Conservation (phyloP, 2,329 filamentous ascomycete species). For the Fusarium pininemorale region DNA sequence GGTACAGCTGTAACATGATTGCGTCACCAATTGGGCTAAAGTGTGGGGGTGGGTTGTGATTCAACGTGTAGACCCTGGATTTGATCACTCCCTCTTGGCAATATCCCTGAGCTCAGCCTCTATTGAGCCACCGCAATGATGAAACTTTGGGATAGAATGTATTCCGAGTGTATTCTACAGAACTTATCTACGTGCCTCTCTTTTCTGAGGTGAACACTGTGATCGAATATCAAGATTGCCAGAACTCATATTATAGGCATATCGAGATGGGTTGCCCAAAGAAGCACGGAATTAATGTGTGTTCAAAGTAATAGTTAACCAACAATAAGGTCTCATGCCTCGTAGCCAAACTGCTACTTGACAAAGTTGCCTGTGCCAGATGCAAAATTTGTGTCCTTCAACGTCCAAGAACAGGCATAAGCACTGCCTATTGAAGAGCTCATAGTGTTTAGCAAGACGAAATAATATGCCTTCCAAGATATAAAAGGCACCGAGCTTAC, state of each 20-base stretch:
- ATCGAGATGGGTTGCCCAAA: neutral
- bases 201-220: neutral
- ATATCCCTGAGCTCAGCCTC: neutral
- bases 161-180: neutral
- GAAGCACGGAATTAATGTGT: neutral
- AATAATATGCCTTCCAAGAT: neutral
- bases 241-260: neutral
- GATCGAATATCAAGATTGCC: neutral
- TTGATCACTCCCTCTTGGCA: constrained; percentile 7
- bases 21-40: constrained; percentile 16
- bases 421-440: neutral
- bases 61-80: constrained; percentile 18
- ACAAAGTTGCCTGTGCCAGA: neutral
- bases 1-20: constrained; percentile 9
- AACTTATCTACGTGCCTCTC: no score
- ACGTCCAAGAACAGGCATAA: neutral
- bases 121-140: constrained; percentile 4
- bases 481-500: neutral
- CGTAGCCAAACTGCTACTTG: neutral
- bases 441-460: neutral
- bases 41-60: constrained; percentile 32
- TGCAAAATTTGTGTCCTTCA: neutral
- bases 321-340: neutral
- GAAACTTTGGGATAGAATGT: neutral
- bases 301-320: neutral